These are phyloP conservation scores for Epichloe elymi DNA, from an alignment of 2,329 filamentous ascomycete genomes.

Conservation along the genomic window DNA sequence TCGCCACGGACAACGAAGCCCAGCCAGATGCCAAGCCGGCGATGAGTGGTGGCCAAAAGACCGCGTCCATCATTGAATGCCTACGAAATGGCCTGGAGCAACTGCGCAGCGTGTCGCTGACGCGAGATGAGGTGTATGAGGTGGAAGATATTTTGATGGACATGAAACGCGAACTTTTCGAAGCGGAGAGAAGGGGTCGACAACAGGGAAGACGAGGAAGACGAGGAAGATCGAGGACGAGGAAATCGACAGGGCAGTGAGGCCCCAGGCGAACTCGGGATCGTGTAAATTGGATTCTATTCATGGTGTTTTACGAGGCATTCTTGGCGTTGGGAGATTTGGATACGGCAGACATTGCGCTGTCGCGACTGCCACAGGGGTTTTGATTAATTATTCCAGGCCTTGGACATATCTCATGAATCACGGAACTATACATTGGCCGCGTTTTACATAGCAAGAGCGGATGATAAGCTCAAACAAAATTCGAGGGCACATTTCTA, in stretches of 20 bases:
- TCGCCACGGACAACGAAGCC: slow-evolving; percentile 1
- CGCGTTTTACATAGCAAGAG: background rate
- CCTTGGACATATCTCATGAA: background rate
- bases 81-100: slow-evolving; percentile 35
- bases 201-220: background rate
- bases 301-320: background rate
- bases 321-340: background rate
- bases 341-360: background rate
- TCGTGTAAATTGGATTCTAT: background rate
- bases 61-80: slow-evolving; percentile 17
- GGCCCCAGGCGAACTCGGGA: slow-evolving; percentile 1
- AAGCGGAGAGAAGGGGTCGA: slow-evolving; percentile 48
- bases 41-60: slow-evolving; percentile 5
- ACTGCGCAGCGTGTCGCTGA: slow-evolving; percentile 46
- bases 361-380: background rate
- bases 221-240: slow-evolving; percentile 12
- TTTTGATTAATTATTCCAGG: background rate
- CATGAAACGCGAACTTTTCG: slow-evolving; percentile 59
- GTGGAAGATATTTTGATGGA: slow-evolving; percentile 73
- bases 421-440: background rate
- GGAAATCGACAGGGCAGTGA: slow-evolving; percentile 5
- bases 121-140: slow-evolving; percentile 51
- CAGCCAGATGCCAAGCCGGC: slow-evolving; percentile 4
- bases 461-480: background rate
- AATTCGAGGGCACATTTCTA: background rate